Evolutionary conservation across 2,329 filamentous ascomycete genomes (phyloP), one percentile per base, ranked within the genome.

Genomic region (Bipolaris sorokiniana): DNA sequence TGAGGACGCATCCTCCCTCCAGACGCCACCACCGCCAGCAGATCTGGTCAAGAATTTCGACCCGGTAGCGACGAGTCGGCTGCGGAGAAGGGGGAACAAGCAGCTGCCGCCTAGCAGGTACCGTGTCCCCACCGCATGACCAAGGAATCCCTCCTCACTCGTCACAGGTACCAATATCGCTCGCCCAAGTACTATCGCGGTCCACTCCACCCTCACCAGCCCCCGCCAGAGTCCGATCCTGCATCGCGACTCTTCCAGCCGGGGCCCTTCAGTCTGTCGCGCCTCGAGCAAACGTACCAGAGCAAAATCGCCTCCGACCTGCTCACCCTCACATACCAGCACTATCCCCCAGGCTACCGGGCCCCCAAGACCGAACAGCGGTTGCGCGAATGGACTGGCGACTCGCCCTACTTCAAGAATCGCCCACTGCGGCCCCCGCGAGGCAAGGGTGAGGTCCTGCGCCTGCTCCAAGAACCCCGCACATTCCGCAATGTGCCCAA

Each of bases 121-220:
- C 26, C 60, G 11, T 1, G n/a, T 2, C 13, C 50, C 41, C 48
- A 45, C 20, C 28, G 5, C 40, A 45, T 5, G 22, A 23, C 13
- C 26, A 42, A 22, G 7, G 20, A 20, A 18, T 26, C 18, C 31
- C 5, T 5, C 22, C 52, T 58, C 46, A 66, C 42, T 48, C 33
- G 18, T 13, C 16, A 3, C 61, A 96, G 94, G 84, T 99, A 98
- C 81, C 91, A 96, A 79, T 98, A 90, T 78, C 92, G 93, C 64
- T 89, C 94, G 48, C 95, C 95, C 62, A 95, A 94, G 80, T 99
- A 93, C 84, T 88, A 97, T 78, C 91, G 94, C 71, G 95, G 95
- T 54, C 93, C 93, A 63, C 84, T 98, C 22, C 93, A 98, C 76
- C 95, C 95, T 48, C 88, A 97, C 71, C 92, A 97, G 80, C 90